Conservation (phyloP, 164 flowering plant species). For the Dillenia turbinata region DNA sequence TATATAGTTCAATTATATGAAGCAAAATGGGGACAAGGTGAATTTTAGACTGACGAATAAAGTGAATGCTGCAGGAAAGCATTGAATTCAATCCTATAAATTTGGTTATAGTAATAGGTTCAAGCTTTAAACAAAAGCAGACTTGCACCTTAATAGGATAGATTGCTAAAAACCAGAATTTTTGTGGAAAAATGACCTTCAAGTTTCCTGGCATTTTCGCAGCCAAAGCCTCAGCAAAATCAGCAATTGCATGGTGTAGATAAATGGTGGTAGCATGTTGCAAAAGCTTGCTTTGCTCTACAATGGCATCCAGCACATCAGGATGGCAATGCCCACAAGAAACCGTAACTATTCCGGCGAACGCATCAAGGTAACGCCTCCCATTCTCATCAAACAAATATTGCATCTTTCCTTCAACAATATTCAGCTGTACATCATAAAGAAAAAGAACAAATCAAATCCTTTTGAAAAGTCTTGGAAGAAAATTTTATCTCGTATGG, state of each 20-base stretch:
- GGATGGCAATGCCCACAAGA: constrained; percentile 99
- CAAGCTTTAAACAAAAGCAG: too few relatives aligned
- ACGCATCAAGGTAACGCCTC: constrained; percentile 83
- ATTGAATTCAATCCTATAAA: too few relatives aligned
- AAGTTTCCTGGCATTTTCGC: constrained; percentile 96
- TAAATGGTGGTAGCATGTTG: constrained; percentile 97
- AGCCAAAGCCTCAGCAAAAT: constrained; percentile 93
- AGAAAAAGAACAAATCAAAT: neutral
- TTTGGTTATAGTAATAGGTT: too few relatives aligned
- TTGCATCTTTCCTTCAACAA: constrained; percentile 98
- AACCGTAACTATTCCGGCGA: constrained; percentile 93
- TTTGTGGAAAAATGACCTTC: constrained; percentile 41
- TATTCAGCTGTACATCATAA: constrained; percentile 57
- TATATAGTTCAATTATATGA: too few relatives aligned
- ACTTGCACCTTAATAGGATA: too few relatives aligned
- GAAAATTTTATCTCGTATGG: too few relatives aligned
- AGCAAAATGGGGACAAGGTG: too few relatives aligned
- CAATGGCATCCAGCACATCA: constrained; percentile 65
- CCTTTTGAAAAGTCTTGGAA: too few relatives aligned
- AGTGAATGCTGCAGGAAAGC: too few relatives aligned
- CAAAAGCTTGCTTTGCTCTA: constrained; percentile 87
- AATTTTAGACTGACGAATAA: too few relatives aligned
- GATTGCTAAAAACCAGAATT: too few relatives aligned
- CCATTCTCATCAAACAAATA: constrained; percentile 86
- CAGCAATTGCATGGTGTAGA: constrained; percentile 89